Evolutionary conservation across 371 early-diverging fungal genomes (phyloP).

Genomic region (Mucor saturninus): DNA sequence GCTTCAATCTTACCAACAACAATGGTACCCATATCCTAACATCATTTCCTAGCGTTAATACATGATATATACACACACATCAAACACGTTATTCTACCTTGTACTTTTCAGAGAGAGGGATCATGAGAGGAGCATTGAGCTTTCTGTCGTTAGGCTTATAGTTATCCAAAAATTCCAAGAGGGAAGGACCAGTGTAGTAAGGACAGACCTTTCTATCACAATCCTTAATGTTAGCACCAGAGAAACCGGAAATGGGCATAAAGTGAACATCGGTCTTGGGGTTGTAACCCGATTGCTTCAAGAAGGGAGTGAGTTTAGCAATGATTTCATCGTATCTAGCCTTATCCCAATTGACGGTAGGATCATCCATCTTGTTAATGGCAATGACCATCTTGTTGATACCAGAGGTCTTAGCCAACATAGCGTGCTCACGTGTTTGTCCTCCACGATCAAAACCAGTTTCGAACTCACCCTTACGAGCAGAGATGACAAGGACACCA

Average conservation of each 20-base stretch:
- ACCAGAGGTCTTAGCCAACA: slow-evolving; percentile 97
- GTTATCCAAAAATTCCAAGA: slow-evolving; percentile 85
- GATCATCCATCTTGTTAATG: slow-evolving; percentile 99
- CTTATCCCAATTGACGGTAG: slow-evolving; percentile 94
- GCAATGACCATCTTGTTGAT: slow-evolving; percentile 91
- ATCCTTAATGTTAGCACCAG: slow-evolving; percentile 96
- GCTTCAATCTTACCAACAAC: slow-evolving; percentile 96
- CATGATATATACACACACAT: neutral
- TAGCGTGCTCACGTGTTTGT: slow-evolving; percentile 99
- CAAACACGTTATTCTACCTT: slow-evolving; percentile 51
- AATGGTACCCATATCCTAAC: slow-evolving; percentile 94
- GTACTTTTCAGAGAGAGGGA: slow-evolving; percentile 94
- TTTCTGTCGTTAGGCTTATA: slow-evolving; percentile 85
- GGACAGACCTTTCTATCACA: slow-evolving; percentile 62
- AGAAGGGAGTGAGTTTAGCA: slow-evolving; percentile 84
- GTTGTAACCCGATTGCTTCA: slow-evolving; percentile 92
- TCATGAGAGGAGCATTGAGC: slow-evolving; percentile 84
- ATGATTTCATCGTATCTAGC: slow-evolving; percentile 90
- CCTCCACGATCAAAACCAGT: slow-evolving; percentile 99
- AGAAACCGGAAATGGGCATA: slow-evolving; percentile 95
- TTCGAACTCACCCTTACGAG: slow-evolving; percentile 99
- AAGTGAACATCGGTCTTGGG: slow-evolving; percentile 86
- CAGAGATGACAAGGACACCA: slow-evolving; percentile 97
- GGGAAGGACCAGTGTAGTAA: slow-evolving; percentile 93
- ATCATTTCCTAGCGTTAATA: neutral